These are phyloP conservation scores for Cercospora berteroae DNA, from an alignment of 2,329 filamentous ascomycete species.

Conservation along the genomic window DNA sequence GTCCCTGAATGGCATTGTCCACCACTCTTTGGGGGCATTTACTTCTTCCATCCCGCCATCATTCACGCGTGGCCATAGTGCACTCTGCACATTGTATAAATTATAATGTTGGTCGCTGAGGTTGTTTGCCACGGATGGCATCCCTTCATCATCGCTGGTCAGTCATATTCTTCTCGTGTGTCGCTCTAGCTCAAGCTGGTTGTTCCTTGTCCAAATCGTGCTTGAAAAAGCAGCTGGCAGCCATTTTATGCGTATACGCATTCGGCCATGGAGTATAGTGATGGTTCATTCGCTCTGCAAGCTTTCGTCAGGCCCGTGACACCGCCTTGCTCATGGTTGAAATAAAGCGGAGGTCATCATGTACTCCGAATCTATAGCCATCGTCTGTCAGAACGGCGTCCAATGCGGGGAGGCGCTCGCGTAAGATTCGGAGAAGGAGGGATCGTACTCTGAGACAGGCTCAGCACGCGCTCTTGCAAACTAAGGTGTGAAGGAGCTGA, in stretches of 20 bases:
- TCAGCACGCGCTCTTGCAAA: constrained; percentile 14
- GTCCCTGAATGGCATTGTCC: constrained; percentile 9
- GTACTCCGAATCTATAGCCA: constrained; percentile 27
- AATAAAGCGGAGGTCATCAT: constrained; percentile 30
- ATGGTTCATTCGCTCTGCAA: constrained; percentile 14
- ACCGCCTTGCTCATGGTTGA: constrained; percentile 18
- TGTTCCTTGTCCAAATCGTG: constrained; percentile 15
- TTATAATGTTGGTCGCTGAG: neutral
- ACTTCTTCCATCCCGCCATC: neutral
- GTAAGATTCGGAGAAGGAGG: constrained; percentile 22
- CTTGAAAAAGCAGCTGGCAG: constrained; percentile 27
- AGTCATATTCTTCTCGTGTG: neutral
- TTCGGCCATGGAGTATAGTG: constrained; percentile 25
- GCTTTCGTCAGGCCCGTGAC: constrained; percentile 14
- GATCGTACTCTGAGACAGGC: constrained; percentile 23
- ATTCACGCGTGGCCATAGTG: neutral
- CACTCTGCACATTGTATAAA: constrained; percentile 9
- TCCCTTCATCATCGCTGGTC: constrained; percentile 6
- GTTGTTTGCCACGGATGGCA: constrained; percentile 3
- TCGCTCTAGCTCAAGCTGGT: neutral
- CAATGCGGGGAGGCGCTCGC: constrained; percentile 17
- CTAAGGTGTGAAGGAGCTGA: constrained; percentile 15
- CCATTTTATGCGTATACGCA: constrained; percentile 19
- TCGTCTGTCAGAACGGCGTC: constrained; percentile 18
- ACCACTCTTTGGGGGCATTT: constrained; percentile 1